Evolutionary conservation across 1,284 basidiomycete genomes (phyloP), one percentile per base, ranked within the genome.

Genomic region (Ustilago esculenta): DNA sequence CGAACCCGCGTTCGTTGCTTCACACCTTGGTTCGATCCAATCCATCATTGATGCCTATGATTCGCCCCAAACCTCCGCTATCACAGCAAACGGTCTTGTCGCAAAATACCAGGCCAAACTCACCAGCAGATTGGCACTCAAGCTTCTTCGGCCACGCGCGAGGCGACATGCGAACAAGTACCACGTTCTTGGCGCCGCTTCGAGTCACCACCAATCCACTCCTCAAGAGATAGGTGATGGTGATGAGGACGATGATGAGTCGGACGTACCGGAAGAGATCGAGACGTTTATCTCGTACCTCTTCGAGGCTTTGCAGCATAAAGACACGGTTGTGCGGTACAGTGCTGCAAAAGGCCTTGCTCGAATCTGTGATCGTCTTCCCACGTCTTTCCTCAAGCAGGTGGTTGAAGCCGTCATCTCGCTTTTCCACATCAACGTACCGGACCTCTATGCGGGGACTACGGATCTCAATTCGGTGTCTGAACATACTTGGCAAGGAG

Each of bases 301-400:
- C 2, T 88, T 98, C 77, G 85, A 85, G 25, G 85, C 86, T 11
- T 83, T 98, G 18, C 89, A 92, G 75, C 92, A 98, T 82, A 92
- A 96, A 92, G 94, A 98, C 79, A 97, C 96, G 0, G 85, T 94
- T 25, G 93, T 98, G 18, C 90, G 96, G 41, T 98, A 93, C 87
- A 94, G 94, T 10, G 88, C 92, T 2, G 92, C 96, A 5, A 99
- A 98, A 82, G 92, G 92, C 23, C 84, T 98, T 11, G 91, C 94
- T 5, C 88, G 94, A 7, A 87, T 98, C 35, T 87, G 92, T 1
- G 89, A 90, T 63, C 86, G 90, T 14, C 86, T 98, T 0, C 92
- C 95, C 2, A 58, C 82, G 0, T 88, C 89, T 12, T 90, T 94
- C 73, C 85, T 88, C 0, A 84, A 86, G 27, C 92, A 98, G 81